A percentile compares a stretch with the other conserved stretches of the same genome.
Evolutionary conservation across 2,329 filamentous ascomycete species (phyloP).

Genomic region (Fusarium miscanthi): DNA sequence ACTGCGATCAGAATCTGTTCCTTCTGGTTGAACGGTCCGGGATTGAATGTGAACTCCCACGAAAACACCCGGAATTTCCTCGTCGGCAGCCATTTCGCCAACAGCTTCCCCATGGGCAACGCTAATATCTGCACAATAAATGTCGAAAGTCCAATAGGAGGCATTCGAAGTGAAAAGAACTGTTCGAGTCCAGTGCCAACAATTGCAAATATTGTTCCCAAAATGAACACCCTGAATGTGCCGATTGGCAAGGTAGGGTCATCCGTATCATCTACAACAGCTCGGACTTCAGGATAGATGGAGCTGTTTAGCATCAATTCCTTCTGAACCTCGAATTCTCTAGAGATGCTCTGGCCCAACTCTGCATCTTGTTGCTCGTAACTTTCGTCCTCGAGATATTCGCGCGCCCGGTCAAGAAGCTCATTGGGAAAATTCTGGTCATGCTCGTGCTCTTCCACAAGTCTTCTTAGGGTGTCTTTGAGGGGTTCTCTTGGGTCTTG

Average conservation of each 20-base stretch:
- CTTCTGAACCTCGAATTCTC: conserved; percentile 35
- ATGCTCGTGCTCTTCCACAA: conserved; percentile 55
- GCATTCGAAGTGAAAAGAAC: conserved; percentile 56
- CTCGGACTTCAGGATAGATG: conserved; percentile 57
- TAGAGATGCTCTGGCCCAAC: conserved; percentile 27
- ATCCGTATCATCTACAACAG: conserved; percentile 58
- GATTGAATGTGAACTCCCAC: conserved; percentile 54
- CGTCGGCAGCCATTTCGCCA: conserved; percentile 42
- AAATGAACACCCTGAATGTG: conserved; percentile 55
- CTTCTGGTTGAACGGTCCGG: conserved; percentile 64
- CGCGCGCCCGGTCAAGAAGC: conserved; percentile 54
- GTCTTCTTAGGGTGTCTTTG: conserved; percentile 11
- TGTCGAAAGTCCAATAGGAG: conserved; percentile 53
- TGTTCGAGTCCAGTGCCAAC: conserved; percentile 41
- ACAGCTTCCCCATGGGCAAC: conserved; percentile 52
- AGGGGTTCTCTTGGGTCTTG: background rate
- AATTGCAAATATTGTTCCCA: conserved; percentile 53
- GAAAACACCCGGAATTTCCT: conserved; percentile 2
- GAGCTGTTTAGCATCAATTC: conserved; percentile 50
- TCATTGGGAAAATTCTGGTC: conserved; percentile 60
- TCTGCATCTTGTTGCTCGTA: conserved; percentile 24
- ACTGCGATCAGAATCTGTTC: conserved; percentile 66
- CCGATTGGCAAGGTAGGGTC: conserved; percentile 53
- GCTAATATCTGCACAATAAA: conserved; percentile 56
- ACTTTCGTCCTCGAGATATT: conserved; percentile 49